These are phyloP conservation scores for Cercophora newfieldiana DNA, from an alignment of 495 filamentous ascomycete genomes.

Conservation along the genomic window DNA sequence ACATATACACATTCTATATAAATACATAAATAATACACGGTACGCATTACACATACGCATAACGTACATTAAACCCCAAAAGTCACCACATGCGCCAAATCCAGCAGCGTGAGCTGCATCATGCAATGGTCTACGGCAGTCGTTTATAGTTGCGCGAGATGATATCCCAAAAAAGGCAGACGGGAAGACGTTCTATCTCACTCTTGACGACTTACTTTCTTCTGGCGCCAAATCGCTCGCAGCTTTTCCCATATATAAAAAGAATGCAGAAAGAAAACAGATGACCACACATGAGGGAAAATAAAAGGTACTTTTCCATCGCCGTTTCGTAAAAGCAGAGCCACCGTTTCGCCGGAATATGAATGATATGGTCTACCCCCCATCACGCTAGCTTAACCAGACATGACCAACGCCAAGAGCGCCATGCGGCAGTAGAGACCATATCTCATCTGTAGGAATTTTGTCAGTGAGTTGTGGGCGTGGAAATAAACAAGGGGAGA, in stretches of 20 bases:
- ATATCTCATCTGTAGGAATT: constrained; percentile 78
- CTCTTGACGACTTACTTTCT: neutral
- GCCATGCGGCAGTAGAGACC: constrained; percentile 98
- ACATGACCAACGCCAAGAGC: constrained; percentile 88
- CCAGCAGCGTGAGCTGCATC: constrained; percentile 20
- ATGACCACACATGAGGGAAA: constrained; percentile 1
- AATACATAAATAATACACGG: constrained; percentile 6
- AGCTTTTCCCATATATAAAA: neutral
- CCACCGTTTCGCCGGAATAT: neutral
- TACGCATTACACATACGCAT: constrained; percentile 15
- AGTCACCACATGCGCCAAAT: constrained; percentile 22
- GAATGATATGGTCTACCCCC: neutral
- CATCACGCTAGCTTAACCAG: constrained; percentile 27
- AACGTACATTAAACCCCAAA: constrained; percentile 11
- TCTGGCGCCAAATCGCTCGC: neutral
- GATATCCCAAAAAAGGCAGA: neutral
- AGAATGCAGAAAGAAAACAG: constrained; percentile 11
- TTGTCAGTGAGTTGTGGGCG: constrained; percentile 38
- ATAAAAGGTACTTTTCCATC: constrained; percentile 4
- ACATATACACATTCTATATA: neutral
- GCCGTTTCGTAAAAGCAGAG: neutral
- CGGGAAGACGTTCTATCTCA: constrained; percentile 4
- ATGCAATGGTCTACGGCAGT: constrained; percentile 18
- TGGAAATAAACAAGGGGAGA: constrained; percentile 24
- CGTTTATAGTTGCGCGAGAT: neutral